Conservation (phyloP, 139 green algal species). For the Closterium sp. region DNA sequence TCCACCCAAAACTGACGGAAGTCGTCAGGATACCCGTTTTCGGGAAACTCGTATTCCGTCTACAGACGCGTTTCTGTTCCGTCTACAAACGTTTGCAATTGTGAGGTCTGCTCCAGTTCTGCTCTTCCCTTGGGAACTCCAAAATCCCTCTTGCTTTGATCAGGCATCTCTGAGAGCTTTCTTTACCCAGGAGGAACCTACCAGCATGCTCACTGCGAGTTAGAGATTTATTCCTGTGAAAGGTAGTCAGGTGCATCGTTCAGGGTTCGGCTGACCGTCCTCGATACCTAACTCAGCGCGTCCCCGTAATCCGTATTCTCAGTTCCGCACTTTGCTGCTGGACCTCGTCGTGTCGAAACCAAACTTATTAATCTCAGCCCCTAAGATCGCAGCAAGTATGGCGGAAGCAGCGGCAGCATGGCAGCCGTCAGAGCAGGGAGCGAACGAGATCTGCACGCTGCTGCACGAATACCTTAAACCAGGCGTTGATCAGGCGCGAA, state of each 20-base stretch:
- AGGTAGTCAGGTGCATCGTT: background rate
- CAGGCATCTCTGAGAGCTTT: background rate
- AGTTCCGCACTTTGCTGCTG: background rate
- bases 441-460: slow-evolving; percentile 74
- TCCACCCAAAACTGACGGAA: background rate
- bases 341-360: background rate
- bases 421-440: slow-evolving; percentile 66
- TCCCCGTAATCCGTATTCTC: background rate
- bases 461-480: slow-evolving; percentile 78
- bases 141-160: background rate
- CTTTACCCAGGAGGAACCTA: background rate
- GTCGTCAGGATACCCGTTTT: background rate
- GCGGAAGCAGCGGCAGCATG: slow-evolving; percentile 50
- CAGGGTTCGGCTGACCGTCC: background rate
- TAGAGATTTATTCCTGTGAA: background rate
- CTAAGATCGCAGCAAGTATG: background rate
- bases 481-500: slow-evolving; percentile 75
- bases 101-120: background rate
- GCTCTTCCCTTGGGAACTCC: background rate
- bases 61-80: background rate
- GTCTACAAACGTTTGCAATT: background rate
- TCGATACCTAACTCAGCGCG: background rate
- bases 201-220: background rate
- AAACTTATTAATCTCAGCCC: background rate
- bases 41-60: background rate